Evolutionary conservation across 2,329 filamentous ascomycete species (phyloP), one percentile per base, ranked within the genome.

Genomic region (Paramyrothecium roridum): DNA sequence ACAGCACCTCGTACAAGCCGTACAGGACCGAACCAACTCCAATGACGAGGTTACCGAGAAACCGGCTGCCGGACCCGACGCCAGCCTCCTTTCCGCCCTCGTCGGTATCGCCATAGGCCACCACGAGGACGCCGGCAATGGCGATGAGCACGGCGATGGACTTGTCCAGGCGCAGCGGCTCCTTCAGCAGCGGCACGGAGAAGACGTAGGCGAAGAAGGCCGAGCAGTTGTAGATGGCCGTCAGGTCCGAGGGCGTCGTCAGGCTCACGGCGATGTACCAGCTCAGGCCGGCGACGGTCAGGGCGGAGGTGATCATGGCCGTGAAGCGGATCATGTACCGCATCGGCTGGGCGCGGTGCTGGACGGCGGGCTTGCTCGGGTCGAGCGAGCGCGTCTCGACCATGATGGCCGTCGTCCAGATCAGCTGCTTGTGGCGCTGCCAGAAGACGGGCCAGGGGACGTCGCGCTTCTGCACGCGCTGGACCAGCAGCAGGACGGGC

Each of bases 171-270:
- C 91, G 86, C 13, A 97, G 75, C 61, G 89, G 91, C 72, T 99
- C 95, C 55, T 90, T 86, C 2, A 99, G 80, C 19, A 99, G 75
- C 1, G 93, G 92, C 48, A 99, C 92, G 48, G 90, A 96, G 70
- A 99, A 99, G 13, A 91, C 93, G 69, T 99, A 99, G 50, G 95
- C 95, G 71, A 99, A 99, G 75, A 99, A 99, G 56, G 95, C 93
- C 53, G 91, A 96, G 80, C 95, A 99, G 76, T 99, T 99, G 82
- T 99, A 99, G 65, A 99, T 99, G 53, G 95, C 95, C 1, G 95
- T 99, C 64, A 99, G 76, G 72, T 99, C 95, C 61, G 89, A 92
- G 3, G 95, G 89, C 3, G 90, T 96, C 1, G 95, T 99, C 79
- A 96, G 76, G 73, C 91, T 90, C 56, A 99, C 93, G 17, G 95